These are phyloP conservation scores for Insectozyma bohioensis DNA, from an alignment of 1,139 yeast species.

Conservation along the genomic window DNA sequence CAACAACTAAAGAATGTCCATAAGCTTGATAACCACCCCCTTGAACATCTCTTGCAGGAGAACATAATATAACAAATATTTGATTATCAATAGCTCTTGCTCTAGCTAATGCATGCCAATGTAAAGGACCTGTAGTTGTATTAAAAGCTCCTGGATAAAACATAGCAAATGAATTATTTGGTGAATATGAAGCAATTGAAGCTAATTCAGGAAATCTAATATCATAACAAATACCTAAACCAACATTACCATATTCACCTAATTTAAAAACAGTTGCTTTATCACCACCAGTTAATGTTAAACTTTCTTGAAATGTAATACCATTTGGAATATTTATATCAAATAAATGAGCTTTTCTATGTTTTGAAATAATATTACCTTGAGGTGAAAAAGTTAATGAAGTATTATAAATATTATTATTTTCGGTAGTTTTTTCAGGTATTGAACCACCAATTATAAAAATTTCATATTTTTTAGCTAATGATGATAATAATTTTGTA, in stretches of 20 bases:
- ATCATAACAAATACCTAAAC: constrained; percentile 91
- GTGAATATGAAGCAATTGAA: constrained; percentile 67
- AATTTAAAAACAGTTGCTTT: constrained; percentile 74
- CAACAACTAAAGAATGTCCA: constrained; percentile 87
- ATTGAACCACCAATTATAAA: constrained; percentile 86
- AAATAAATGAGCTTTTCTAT: constrained; percentile 84
- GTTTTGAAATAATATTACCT: constrained; percentile 80
- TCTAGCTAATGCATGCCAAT: constrained; percentile 86
- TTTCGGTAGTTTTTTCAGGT: constrained; percentile 64
- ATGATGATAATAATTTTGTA: constrained; percentile 53
- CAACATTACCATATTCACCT: constrained; percentile 73
- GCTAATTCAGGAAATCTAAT: constrained; percentile 92
- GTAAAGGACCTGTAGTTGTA: constrained; percentile 93
- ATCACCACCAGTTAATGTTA: constrained; percentile 72
- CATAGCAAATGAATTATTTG: constrained; percentile 80
- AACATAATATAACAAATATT: constrained; percentile 72
- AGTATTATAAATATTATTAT: constrained; percentile 72
- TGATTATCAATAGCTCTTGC: constrained; percentile 91
- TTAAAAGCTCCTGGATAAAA: constrained; percentile 95
- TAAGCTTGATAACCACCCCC: constrained; percentile 79
- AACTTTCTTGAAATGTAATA: constrained; percentile 81
- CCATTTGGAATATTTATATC: constrained; percentile 91
- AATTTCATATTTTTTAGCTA: constrained; percentile 63
- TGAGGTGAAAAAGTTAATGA: constrained; percentile 68
- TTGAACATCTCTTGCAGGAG: constrained; percentile 81